Evolutionary conservation across 306 rosid genomes (phyloP), one percentile per base, ranked within the genome.

Genomic region (Trichosanthes truncata): DNA sequence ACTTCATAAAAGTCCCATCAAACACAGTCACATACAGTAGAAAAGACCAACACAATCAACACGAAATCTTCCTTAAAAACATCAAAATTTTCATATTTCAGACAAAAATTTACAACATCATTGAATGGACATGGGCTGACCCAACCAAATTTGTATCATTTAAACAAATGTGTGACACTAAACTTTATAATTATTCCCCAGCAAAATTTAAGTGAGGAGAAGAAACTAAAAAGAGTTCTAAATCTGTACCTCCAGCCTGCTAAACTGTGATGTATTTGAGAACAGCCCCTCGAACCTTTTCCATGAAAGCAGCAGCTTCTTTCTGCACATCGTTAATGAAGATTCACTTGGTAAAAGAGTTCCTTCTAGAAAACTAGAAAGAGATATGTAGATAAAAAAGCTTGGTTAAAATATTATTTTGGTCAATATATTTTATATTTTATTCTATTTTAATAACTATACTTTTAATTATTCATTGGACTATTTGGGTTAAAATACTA

Each of bases 261-360:
- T 95, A 89, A 63, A 87, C 93, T 78, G 98, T 95, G 60, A 93
- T 89, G 84, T 92, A 92, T 85, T 85, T 91, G 79, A 95, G 83
- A 85, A 92, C 81, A 74, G 97, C 91, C 56, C 93, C 92, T 3
- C 98, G 97, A 82, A 95, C 85, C 89, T 91, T 95, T 83, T 95
- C 94, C 98, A 95, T 92, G 87, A 69, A 92, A 46, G 89, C 97
- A 20, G 98, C 97, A 36, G 92, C 97, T 80, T 89, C 85, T 75
- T 83, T 90, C 98, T 92, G 93, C 83, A 87, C 53, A 74, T 82
- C 53, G 63, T 69, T 79, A 80, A 77, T 56, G n/a, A 52, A 55
- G 66, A 18, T 67, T 38, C 74, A 67, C 8, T 36, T 8, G 3
- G 71, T 33, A 17, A 33, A 60, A 23, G 17, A 31, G 43, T 26